These are phyloP conservation scores for Aspergillus sp. DNA, from an alignment of 2,329 filamentous ascomycete genomes.

Conservation along the genomic window DNA sequence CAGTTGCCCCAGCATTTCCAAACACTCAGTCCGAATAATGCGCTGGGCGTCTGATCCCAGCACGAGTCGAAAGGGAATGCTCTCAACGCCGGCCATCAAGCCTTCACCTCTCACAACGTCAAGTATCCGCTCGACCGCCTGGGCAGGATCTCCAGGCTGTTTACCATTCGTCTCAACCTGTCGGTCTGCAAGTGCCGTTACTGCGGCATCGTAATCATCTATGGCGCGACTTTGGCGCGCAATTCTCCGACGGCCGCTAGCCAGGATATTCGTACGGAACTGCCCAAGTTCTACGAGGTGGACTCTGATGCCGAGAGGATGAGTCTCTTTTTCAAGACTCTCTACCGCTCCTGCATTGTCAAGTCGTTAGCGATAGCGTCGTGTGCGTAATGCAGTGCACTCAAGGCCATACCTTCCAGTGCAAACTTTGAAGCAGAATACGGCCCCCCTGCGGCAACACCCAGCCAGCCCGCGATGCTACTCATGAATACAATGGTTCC, in stretches of 20 bases:
- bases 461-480: constrained; percentile 33
- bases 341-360: no score
- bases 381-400: constrained; percentile 43
- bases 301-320: no score
- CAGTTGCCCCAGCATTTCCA: no score
- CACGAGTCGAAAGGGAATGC: no score
- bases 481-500: constrained; percentile 48
- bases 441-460: not conserved
- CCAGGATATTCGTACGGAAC: constrained; percentile 53
- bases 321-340: no score
- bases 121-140: constrained; percentile 11
- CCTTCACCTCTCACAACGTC: constrained; percentile 17
- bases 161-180: not conserved
- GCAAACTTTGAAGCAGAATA: constrained; percentile 5
- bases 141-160: constrained; percentile 16
- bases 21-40: no score
- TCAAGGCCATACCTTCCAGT: constrained; percentile 29
- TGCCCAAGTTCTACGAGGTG: constrained; percentile 43
- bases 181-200: not conserved
- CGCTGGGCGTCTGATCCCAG: no score
- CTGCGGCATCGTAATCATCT: no score
- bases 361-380: constrained; percentile 28
- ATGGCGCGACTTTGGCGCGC: no score
- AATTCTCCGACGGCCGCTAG: no score
- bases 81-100: not conserved